Evolutionary conservation across 140 eudicot genomes (phyloP), one percentile per base, ranked within the genome.

Genomic region (Stevia rebaudiana): DNA sequence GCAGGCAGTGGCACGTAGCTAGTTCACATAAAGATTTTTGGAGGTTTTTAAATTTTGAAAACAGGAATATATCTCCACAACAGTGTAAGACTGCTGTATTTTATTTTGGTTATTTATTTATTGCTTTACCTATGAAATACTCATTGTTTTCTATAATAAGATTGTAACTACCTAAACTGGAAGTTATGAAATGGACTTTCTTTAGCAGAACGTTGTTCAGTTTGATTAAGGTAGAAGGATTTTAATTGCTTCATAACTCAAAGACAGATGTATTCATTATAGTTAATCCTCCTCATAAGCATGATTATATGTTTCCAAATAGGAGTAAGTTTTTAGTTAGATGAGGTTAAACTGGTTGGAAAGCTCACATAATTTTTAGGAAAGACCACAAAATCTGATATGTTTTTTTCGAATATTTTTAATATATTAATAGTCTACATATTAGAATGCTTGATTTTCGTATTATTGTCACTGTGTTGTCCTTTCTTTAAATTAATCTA

Each of bases 21-120:
- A 88, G 97, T 61, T 76, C 94, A 53, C 99, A 94, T 76, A 97
- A 94, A 77, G 97, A 94, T 65, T 94, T 94, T 47, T 94, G 99
- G 99, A 84, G 83, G 65, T 78, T 63, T 49, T 76, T 94, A 68
- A 74, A 94, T 68, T 94, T 94, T 70, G 90, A 85, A 73, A 86
- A 80, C 54, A 82, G 83, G 61, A 71, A 39, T 68, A 78, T 94
- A 70, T 77, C 99, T 43, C 74, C 63, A 22, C 72, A 44, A 43
- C 97, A 94, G 80, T 85, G 99, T 94, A 83, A 88, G 94, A 57
- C 8, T 19, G 44, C 37, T 43, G 49, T 16, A 15, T 69, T 48
- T 9, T 19, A 49, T 67, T 50, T 31, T 13, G 24, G 25, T 23
- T 12, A 3, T 18, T 19, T 35, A 8, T 24, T 22, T 62, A 19